Base-by-base conservation (phyloP, 192 early-diverging fungal species). In the Podila clonocystis region DNA sequence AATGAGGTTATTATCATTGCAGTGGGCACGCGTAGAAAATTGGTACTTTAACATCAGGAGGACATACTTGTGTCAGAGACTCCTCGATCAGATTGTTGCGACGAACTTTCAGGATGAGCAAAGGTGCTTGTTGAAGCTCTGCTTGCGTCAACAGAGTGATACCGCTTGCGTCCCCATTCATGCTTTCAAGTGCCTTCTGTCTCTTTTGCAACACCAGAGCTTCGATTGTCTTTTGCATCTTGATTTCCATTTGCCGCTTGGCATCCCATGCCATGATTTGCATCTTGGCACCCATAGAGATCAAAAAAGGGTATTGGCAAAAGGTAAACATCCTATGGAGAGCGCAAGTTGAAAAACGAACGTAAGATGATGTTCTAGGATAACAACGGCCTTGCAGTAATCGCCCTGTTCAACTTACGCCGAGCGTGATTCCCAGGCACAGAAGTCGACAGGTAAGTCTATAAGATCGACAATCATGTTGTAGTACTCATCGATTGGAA, bases 241-340 rank as follows among this genome's bases (percentile, higher is more conserved):
- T 94, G 5, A 87, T 87, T 50, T 93, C 90, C 91, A 93, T 94
- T 67, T 92, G 91, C 24, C 91, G 87, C 50, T 90, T 89, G 9
- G 93, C 93, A 82, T 94, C 93, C 31, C 88, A 86, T 38, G 91
- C 91, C 85, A 95, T 91, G 31, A 95, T 93, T 62, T 89, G 85
- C 77, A 94, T 89, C 36, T 95, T 95, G 48, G 92, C 89, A 11
- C 86, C 85, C 75, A 94, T 90, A 22, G 89, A 93, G 31, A 95
- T 87, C 67, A 94, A 66, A 68, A 93, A 94, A 36, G 94, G 93
- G 66, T 94, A 95, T 67, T 94, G 93, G 55, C 94, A 95, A 75
- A 95, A 94, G 36, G 93, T 85, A 75, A 95, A 95, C 77, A 89
- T 88, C 2, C 86, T 89, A 82, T 5, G 1, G 36, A 13, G 24